phyloP scores from a whole-genome alignment of 768 basidiomycete genomes.

The Termitomyces bulborhizus region DNA sequence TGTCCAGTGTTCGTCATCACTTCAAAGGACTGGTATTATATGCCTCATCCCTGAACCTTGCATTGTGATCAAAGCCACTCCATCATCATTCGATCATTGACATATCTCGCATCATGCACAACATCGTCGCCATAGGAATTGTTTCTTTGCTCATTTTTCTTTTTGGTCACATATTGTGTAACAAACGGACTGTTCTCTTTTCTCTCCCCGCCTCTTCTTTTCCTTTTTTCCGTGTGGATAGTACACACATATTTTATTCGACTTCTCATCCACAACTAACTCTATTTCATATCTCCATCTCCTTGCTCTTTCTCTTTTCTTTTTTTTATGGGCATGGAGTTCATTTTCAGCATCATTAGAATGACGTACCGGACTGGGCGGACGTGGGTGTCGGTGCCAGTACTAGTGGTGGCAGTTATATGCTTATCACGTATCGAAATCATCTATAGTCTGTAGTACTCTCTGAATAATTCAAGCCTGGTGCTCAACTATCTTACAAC shows the following conservation, averaged over 20 bases:
- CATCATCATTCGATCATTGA: not conserved
- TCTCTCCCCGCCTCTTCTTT: not conserved
- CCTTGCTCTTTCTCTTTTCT: not conserved
- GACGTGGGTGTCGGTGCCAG: not conserved
- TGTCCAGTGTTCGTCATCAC: constrained; percentile 2
- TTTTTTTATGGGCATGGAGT: not conserved
- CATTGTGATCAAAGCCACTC: not conserved
- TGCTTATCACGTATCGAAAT: not conserved
- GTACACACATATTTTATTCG: not conserved
- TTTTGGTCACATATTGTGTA: not conserved
- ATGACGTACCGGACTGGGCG: not conserved
- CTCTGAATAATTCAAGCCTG: not conserved
- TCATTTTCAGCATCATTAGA: not conserved
- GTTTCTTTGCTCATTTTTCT: not conserved
- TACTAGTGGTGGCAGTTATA: not conserved
- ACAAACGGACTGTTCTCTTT: not conserved
- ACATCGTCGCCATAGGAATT: not conserved
- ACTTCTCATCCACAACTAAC: not conserved
- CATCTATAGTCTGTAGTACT: constrained; percentile 3
- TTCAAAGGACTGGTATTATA: constrained; percentile 4
- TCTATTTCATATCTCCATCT: not conserved
- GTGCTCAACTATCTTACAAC: not conserved
- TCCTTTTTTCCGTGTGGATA: not conserved
- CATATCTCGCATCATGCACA: not conserved
- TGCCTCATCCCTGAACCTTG: not conserved